Percentiles rank a stretch among this genome's conserved stretches.
These are phyloP conservation scores for Neurospora tetraspora DNA, from an alignment of 495 filamentous ascomycete species.

Conservation along the genomic window DNA sequence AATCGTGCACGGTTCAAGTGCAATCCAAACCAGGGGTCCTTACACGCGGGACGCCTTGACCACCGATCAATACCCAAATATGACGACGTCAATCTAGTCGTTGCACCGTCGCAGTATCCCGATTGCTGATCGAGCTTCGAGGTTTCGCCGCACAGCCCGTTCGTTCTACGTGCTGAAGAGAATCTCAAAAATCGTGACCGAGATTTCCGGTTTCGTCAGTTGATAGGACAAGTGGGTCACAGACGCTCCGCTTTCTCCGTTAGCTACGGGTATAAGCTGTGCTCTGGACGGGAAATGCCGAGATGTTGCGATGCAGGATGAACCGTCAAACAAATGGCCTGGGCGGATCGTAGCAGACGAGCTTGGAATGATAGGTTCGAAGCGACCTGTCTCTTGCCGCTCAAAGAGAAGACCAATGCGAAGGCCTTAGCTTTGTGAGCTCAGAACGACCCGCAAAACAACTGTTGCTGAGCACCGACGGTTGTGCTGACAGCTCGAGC, in stretches of 20 bases:
- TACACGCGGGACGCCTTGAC: conserved; percentile 13
- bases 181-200: background rate
- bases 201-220: background rate
- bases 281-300: background rate
- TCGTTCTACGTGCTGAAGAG: background rate
- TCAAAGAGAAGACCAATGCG: background rate
- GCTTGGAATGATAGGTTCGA: background rate
- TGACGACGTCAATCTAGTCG: conserved; percentile 12
- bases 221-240: background rate
- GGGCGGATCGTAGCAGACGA: background rate
- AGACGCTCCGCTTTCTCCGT: background rate
- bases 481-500: background rate
- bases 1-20: conserved; percentile 18
- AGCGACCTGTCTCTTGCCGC: background rate
- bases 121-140: background rate
- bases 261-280: background rate
- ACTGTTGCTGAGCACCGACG: background rate
- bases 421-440: background rate
- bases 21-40: background rate
- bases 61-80: conserved; percentile 13
- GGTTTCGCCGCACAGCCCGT: background rate
- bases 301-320: background rate
- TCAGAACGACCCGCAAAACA: background rate
- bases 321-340: background rate
- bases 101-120: background rate